Base-by-base conservation (phyloP, 2,329 filamentous ascomycete genomes). In the Davidsoniella virescens region DNA sequence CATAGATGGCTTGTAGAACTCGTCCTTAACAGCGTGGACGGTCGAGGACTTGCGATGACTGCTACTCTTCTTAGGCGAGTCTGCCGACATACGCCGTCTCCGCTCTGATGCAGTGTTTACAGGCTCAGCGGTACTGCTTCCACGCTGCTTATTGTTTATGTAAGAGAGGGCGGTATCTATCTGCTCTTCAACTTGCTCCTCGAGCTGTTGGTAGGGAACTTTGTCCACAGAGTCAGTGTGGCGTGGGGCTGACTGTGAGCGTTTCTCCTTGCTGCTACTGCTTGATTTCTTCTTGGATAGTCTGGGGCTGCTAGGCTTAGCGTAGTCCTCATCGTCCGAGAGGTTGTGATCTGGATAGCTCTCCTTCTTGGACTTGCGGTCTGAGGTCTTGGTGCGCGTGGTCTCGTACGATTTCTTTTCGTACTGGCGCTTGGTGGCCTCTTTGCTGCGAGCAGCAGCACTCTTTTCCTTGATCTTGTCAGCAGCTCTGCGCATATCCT, bases 401-500 rank as follows among this genome's bases (percentile, higher is more conserved):
- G 10, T 37, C 5, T 43, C 47, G 6, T 42, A 43, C 12, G 26
- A 14, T 12, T 49, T 49, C 23, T 38, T 46, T 29, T 40, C 36
- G 20, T 26, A 45, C 18, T 36, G 36, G 23, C 49, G 42, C 25
- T 36, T 46, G 14, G 44, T 17, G 26, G 44, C 33, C 14, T 65
- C 66, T 54, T 63, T 67, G 56, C 60, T 63, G 43, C 56, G 59
- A 17, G 60, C 57, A 26, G 17, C 36, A 41, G 16, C 23, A 16
- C 5, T 33, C 23, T 45, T 36, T 26, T 47, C 45, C 53, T 50
- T 38, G 61, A 61, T 68, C 59, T 65, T 64, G 40, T 65, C 62
- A 0, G 60, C 55, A 55, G 60, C 62, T 48, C 56, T 46, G 2
- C 47, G 18, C 10, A 55, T 54, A 1, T 65, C 63, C 1, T 64